Evolutionary conservation across 768 basidiomycete genomes (phyloP).

Genomic region (Podaxis rugospora): DNA sequence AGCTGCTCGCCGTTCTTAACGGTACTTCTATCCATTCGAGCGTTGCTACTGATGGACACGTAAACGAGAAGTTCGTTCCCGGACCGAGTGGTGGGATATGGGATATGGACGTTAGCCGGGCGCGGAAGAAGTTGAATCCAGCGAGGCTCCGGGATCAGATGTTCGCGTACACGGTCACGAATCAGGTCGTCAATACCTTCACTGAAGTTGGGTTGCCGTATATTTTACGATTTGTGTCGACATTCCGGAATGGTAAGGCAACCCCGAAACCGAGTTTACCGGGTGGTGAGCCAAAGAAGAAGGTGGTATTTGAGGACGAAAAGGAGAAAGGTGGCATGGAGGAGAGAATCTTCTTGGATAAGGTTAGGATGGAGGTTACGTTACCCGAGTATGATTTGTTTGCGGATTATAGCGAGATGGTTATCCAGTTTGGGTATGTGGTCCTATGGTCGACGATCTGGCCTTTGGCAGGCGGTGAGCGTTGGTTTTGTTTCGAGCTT

Average conservation of each 20-base stretch:
- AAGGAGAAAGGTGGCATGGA: slow-evolving; percentile 49
- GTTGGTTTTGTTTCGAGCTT: neutral
- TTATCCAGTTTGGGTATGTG: slow-evolving; percentile 91
- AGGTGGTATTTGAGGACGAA: slow-evolving; percentile 72
- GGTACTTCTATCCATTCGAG: slow-evolving; percentile 18
- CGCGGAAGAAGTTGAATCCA: slow-evolving; percentile 58
- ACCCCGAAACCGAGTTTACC: slow-evolving; percentile 10
- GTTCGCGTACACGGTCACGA: slow-evolving; percentile 90
- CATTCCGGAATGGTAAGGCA: slow-evolving; percentile 26
- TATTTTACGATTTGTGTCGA: slow-evolving; percentile 54
- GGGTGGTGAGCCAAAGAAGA: slow-evolving; percentile 45
- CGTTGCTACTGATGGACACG: slow-evolving; percentile 4
- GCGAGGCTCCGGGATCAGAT: slow-evolving; percentile 82
- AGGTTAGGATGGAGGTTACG: slow-evolving; percentile 70
- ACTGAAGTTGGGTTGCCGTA: slow-evolving; percentile 81
- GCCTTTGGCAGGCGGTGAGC: slow-evolving; percentile 79
- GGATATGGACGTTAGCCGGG: slow-evolving; percentile 47
- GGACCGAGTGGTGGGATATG: slow-evolving; percentile 31
- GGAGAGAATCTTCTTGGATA: slow-evolving; percentile 78
- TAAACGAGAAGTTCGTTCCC: slow-evolving; percentile 11
- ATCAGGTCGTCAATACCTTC: slow-evolving; percentile 77
- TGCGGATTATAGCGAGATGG: slow-evolving; percentile 95
- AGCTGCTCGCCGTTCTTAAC: slow-evolving; percentile 25
- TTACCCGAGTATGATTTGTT: slow-evolving; percentile 81
- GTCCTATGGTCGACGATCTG: slow-evolving; percentile 91